Evolutionary conservation across 2,329 filamentous ascomycete genomes (phyloP), one percentile per base, ranked within the genome.

Genomic region (Penicillium frequentans): DNA sequence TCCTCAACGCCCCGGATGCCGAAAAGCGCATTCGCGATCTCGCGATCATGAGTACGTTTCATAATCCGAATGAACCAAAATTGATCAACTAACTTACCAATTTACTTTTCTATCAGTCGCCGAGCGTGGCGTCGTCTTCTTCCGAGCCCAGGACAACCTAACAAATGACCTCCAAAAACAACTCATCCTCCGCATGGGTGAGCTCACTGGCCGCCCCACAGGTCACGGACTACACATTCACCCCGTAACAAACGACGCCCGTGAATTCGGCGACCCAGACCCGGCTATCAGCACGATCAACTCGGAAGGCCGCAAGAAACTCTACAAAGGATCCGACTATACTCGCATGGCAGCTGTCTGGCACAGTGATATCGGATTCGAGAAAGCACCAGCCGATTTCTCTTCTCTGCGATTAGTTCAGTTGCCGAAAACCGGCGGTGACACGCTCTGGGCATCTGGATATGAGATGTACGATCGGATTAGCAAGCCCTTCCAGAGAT

Each of bases 101-200:
- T 4, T 5, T 16, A 29, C 9, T 14, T 49, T 19, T 45, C 6
- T n/a, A 3, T 6, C 52, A 79, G 79, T 82, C 46, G 81, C 79
- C 9, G 74, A 80, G 58, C 74, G 79, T 14, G 79, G 80, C 13
- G 79, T 82, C 3, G 75, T 81, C 29, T 82, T 82, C 67, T 81
- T 82, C 68, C 77, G 79, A 31, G 74, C 74, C 33, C 80, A 82
- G 60, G 70, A 77, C 59, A 73, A 76, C 50, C 70, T 82, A 21
- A 76, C 71, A 27, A 75, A 80, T 29, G 73, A 79, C 4, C 73
- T 79, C 11, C 80, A 83, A 61, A 84, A 84, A 71, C 65, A 76
- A 13, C 73, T 83, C n/a, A 75, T 75, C 48, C 77, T 81, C 45
- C 72, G 76, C 19, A 71, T 80, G 5, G 77, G 77, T 27, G 68